Base-by-base conservation (phyloP, 2,329 filamentous ascomycete genomes). In the Aspergillus nomiae region DNA sequence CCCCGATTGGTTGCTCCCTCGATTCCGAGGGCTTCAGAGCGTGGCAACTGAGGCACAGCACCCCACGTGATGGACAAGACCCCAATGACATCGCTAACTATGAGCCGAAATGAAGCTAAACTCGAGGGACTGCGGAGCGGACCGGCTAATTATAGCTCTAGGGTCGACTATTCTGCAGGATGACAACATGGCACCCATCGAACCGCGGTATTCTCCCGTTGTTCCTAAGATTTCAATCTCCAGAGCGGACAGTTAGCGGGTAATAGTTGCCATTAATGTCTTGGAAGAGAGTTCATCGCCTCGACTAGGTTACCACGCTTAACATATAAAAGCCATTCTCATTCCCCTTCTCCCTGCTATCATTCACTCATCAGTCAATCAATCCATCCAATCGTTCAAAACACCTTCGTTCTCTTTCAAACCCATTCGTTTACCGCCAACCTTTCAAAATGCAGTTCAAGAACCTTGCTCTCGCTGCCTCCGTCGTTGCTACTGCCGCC, bases 401-500 rank as follows among this genome's bases (percentile, higher is more conserved):
- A 51, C 32, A 36, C 51, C 6, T 19, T 54, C 28, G 10, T n/a
- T 55, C 6, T 38, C 14, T 36, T 36, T 1, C 14, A 55, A 36
- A 16, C 2, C 21, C 38, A 36, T 38, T 56, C 5, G 36, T 19
- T 48, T 32, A 36, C 21, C 30, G 16, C 28, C 32, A 12, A 45
- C 55, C 43, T 54, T 36, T 61, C 67, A 73, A 57, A 56, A 76
- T 75, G 73, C 73, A 72, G 65, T 53, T 74, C 69, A 71, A 67
- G 62, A 70, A 64, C 68, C 43, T 73, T 51, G 19, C 69, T 50
- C 60, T 71, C 62, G 70, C 72, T 54, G 67, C 67, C 59, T 67
- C 80, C 55, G 68, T 76, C 59, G 74, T 74, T 34, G 73, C 73
- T 58, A 76, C 67, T 51, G 68, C 63, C 55, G 55, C 65, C 10